Conservation (phyloP, 2,329 filamentous ascomycete genomes). For the Talaromyces verruculosus region DNA sequence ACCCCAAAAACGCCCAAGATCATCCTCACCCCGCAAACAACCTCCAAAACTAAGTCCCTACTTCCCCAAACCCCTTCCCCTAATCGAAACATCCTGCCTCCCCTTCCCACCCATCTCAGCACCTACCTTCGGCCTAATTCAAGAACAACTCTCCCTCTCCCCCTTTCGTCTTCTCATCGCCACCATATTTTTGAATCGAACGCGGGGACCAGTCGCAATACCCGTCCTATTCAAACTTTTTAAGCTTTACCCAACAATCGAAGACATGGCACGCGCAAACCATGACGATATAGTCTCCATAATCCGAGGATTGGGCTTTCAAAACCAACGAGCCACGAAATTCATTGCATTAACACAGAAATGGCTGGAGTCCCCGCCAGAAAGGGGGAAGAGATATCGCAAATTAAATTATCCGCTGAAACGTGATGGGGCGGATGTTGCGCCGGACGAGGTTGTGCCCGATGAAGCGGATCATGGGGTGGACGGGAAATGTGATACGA, state of each 20-base stretch:
- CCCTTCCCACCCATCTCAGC: slow-evolving; percentile 67
- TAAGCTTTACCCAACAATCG: slow-evolving; percentile 65
- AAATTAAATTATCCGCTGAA: slow-evolving; percentile 57
- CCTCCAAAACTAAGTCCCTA: slow-evolving; percentile 43
- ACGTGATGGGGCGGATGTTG: slow-evolving; percentile 52
- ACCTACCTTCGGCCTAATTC: slow-evolving; percentile 72
- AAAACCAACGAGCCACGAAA: slow-evolving; percentile 63
- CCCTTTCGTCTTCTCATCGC: slow-evolving; percentile 81
- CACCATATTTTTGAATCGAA: slow-evolving; percentile 82
- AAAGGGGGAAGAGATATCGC: slow-evolving; percentile 56
- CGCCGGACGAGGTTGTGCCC: slow-evolving; percentile 48
- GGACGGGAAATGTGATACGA: slow-evolving; percentile 34
- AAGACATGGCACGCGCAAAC: slow-evolving; percentile 60
- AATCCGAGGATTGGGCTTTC: slow-evolving; percentile 71
- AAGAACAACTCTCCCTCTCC: slow-evolving; percentile 72
- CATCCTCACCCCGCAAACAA: slow-evolving; percentile 21
- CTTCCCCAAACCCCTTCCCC: slow-evolving; percentile 35
- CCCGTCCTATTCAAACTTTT: slow-evolving; percentile 72
- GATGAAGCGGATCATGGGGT: slow-evolving; percentile 44
- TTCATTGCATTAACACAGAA: slow-evolving; percentile 69
- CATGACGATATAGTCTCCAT: slow-evolving; percentile 58
- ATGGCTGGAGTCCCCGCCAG: slow-evolving; percentile 67
- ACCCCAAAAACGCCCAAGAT: not conserved
- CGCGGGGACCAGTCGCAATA: slow-evolving; percentile 69
- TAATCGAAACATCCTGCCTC: slow-evolving; percentile 45